Percentiles rank a stretch among this genome's conserved stretches.
These are phyloP conservation scores for Exophiala sp. DNA, from an alignment of 2,329 filamentous ascomycete species.

Conservation along the genomic window DNA sequence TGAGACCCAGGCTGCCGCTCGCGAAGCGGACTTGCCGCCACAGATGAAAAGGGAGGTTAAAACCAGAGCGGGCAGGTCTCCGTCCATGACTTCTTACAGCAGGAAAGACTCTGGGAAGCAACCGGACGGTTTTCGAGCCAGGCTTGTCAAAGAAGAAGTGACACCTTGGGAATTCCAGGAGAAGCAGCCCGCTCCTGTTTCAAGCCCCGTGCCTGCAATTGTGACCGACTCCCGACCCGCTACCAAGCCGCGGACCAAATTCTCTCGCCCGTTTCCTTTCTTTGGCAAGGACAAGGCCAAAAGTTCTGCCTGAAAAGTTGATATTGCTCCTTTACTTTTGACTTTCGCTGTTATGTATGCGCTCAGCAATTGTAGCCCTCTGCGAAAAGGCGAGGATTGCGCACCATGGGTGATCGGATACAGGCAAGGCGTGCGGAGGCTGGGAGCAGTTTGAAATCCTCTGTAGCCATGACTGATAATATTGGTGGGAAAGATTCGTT, in stretches of 20 bases:
- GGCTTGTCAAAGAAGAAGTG: constrained; percentile 17
- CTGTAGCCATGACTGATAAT: no score
- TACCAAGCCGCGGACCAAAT: constrained; percentile 9
- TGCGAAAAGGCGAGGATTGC: no score
- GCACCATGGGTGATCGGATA: no score
- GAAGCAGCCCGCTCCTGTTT: background rate
- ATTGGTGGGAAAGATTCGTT: no score
- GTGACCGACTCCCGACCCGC: background rate
- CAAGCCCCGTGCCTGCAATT: background rate
- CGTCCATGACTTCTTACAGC: constrained; percentile 2
- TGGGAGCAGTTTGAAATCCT: no score
- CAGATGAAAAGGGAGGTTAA: background rate
- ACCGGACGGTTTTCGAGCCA: constrained; percentile 20
- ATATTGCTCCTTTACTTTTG: no score
- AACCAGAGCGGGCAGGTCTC: background rate
- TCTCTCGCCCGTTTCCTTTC: constrained; percentile 20
- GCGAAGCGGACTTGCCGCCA: constrained; percentile 9
- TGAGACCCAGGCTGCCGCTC: constrained; percentile 5
- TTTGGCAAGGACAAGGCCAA: constrained; percentile 17
- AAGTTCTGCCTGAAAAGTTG: background rate
- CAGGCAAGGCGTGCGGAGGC: no score
- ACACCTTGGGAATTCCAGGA: constrained; percentile 24
- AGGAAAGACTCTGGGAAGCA: constrained; percentile 18
- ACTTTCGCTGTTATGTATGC: no score
- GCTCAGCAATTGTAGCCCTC: no score